Percentiles rank a stretch among this genome's conserved stretches.
Evolutionary conservation across 352 stramenopile species (phyloP).

Genomic region (Thraustochytrium striatum): DNA sequence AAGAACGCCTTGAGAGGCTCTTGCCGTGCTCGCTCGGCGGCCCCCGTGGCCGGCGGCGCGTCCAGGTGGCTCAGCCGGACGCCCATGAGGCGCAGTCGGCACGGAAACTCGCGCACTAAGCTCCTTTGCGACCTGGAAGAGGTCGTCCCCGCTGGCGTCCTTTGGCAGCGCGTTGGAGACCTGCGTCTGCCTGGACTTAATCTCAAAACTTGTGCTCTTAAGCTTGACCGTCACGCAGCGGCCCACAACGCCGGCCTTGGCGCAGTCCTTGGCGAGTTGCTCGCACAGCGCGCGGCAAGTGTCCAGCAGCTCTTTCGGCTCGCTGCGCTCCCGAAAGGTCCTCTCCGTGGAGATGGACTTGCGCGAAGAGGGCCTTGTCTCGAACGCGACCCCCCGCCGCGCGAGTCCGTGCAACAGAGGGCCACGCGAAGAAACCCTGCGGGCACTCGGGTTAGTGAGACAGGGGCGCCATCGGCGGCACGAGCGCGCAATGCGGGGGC

Average conservation of each 20-base stretch:
- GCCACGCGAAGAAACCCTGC: slow-evolving; percentile 32
- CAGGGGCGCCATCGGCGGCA: no score
- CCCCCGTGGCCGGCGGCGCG: neutral
- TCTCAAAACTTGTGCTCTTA: slow-evolving; percentile 50
- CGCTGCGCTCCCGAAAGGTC: slow-evolving; percentile 33
- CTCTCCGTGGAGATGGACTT: slow-evolving; percentile 50
- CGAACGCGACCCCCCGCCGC: neutral
- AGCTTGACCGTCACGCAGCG: slow-evolving; percentile 55
- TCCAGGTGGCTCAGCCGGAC: slow-evolving; percentile 50
- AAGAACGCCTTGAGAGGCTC: neutral
- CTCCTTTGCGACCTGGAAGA: slow-evolving; percentile 45
- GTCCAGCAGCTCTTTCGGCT: neutral
- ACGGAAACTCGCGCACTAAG: neutral
- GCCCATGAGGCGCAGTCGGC: slow-evolving; percentile 51
- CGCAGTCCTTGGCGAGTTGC: slow-evolving; percentile 17
- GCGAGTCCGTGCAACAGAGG: slow-evolving; percentile 27
- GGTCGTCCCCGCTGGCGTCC: slow-evolving; percentile 6
- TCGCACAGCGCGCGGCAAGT: slow-evolving; percentile 15
- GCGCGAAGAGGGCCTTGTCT: slow-evolving; percentile 9
- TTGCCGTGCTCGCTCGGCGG: neutral
- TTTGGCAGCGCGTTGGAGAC: slow-evolving; percentile 5
- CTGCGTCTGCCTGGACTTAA: slow-evolving; percentile 32
- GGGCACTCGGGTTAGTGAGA: no score
- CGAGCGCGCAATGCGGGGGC: no score
- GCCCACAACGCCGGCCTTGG: slow-evolving; percentile 10